A percentile compares a stretch with the other conserved stretches of the same genome.
These are phyloP conservation scores for Coccinonectria pachysandricola DNA, from an alignment of 2,329 filamentous ascomycete species.

Conservation along the genomic window DNA sequence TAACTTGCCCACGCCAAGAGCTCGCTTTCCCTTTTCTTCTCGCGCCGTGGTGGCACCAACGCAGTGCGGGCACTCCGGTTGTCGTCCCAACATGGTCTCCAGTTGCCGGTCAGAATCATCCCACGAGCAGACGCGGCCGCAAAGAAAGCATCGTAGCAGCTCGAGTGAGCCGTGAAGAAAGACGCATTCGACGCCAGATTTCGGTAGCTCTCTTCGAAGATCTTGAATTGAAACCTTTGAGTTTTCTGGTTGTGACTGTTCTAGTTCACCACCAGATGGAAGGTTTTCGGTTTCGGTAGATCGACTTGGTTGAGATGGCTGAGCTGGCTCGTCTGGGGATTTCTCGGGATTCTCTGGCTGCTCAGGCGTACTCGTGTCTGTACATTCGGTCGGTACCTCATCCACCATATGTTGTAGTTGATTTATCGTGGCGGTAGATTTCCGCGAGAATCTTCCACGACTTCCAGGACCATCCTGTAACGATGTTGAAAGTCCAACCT, in stretches of 20 bases:
- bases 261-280: conserved; percentile 10
- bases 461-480: conserved; percentile 52
- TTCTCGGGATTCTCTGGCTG: conserved; percentile 12
- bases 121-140: conserved; percentile 48
- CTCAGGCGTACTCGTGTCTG: no score
- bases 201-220: conserved; percentile 17
- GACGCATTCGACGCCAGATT: conserved; percentile 51
- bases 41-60: conserved; percentile 50
- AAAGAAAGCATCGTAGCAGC: conserved; percentile 53
- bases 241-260: conserved; percentile 10
- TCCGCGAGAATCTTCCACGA: conserved; percentile 47
- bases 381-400: no score
- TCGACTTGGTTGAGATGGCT: conserved; percentile 8
- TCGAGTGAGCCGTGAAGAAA: conserved; percentile 62
- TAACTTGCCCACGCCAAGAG: conserved; percentile 56
- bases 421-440: conserved; percentile 25
- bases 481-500: conserved; percentile 56
- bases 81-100: conserved; percentile 51
- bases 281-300: conserved; percentile 7
- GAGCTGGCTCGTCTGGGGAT: conserved; percentile 10
- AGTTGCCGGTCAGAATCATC: conserved; percentile 44
- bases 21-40: conserved; percentile 55
- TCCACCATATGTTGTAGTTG: conserved; percentile 30
- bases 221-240: conserved; percentile 12
- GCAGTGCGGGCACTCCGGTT: conserved; percentile 59